Conservation (phyloP, 2,329 filamentous ascomycete genomes). For the Tolypocladium ophioglossoides region DNA sequence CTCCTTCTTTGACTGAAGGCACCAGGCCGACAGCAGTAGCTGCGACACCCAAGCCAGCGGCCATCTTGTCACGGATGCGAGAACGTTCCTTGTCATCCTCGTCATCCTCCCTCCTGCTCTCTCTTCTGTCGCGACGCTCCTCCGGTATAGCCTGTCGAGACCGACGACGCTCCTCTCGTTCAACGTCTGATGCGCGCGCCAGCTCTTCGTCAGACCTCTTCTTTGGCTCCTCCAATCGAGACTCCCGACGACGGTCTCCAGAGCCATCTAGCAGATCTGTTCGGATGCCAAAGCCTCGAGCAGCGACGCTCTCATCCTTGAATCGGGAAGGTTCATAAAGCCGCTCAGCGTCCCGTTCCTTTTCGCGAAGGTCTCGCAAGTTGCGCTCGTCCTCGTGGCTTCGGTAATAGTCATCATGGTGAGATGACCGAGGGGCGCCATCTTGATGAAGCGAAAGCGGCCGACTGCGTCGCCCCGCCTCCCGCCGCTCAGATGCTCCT, state of each 20-base stretch:
- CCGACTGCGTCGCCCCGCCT: conserved; percentile 21
- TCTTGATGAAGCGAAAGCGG: conserved; percentile 46
- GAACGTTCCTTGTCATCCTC: conserved; percentile 29
- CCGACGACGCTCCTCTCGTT: conserved; percentile 18
- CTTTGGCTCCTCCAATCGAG: conserved; percentile 16
- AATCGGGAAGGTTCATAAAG: conserved; percentile 22
- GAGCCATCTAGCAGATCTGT: conserved; percentile 25
- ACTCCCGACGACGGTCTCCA: conserved; percentile 25
- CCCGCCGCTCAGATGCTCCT: conserved; percentile 7
- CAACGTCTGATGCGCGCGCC: conserved; percentile 14
- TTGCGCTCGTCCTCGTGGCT: conserved; percentile 35
- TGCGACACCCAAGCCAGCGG: conserved; percentile 35
- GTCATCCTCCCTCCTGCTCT: conserved; percentile 18
- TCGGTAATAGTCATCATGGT: conserved; percentile 38
- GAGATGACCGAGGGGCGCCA: conserved; percentile 27
- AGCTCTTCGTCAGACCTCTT: conserved; percentile 21
- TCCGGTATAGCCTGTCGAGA: conserved; percentile 13
- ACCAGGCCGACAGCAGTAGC: conserved; percentile 36
- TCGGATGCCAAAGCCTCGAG: conserved; percentile 43
- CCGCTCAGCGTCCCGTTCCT: conserved; percentile 22
- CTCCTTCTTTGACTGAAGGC: conserved; percentile 25
- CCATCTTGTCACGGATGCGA: conserved; percentile 36
- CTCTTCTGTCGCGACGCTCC: conserved; percentile 17
- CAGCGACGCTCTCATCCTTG: conserved; percentile 33
- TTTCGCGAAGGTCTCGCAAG: conserved; percentile 31